Evolutionary conservation across 192 early-diverging fungal species (phyloP), one percentile per base, ranked within the genome.

Genomic region (Paraglomus brasilianum): DNA sequence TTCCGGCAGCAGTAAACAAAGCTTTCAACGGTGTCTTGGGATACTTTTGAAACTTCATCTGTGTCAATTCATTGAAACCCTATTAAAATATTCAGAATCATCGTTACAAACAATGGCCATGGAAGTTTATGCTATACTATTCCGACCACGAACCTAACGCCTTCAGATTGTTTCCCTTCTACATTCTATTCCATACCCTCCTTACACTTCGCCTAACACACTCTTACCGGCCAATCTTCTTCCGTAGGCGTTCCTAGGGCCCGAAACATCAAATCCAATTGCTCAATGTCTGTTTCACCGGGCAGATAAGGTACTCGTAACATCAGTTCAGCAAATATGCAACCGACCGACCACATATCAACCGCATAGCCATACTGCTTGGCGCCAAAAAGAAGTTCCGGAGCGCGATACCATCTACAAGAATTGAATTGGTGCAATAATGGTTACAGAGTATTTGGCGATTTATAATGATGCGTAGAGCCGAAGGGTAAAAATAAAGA

Each of bases 311-410:
- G 95, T 11, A 88, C 86, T 22, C 97, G 85, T 67, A 97, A 75
- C 83, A 97, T 85, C 13, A 99, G 87, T 69, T 99, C 97, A 8
- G 95, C 97, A 90, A 99, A 99, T 42, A 99, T 95, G 70, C 97
- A 98, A 17, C 95, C 97, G 22, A 93, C 88, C 0, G 95, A 85
- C 97, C 97, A 99, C 13, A 99, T 95, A 71, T 99, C 97, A 10
- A 98, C 88, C 0, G 87, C 89, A 8, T 86, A 89, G 0, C 91
- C 88, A 69, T 98, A 99, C 57, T 92, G 85, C 55, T 86, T 86
- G 4, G 95, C 91, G 5, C 93, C 93, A 68, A 98, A 85, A 17
- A 99, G 74, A 5, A 99, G 85, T 73, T 99, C 97, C 4, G 97
- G 97, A 5, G 94, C 84, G 30, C 97, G 88, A 77, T 99, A 99